phyloP scores from a whole-genome alignment of 2,329 filamentous ascomycete genomes.

The Emergomyces pasteurianus region DNA sequence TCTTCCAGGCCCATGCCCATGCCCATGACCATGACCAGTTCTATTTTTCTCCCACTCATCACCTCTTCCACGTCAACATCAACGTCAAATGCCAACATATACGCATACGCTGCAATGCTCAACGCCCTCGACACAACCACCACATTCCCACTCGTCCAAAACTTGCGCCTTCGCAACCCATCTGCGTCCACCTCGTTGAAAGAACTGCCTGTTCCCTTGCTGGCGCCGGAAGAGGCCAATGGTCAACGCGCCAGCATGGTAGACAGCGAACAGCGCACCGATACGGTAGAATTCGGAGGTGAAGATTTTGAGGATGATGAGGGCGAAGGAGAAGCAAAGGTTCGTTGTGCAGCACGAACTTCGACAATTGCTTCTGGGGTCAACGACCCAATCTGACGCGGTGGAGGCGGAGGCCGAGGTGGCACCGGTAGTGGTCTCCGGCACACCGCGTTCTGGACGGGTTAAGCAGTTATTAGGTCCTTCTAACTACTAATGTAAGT shows the following conservation, averaged over 20 bases:
- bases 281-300: slow-evolving; percentile 88
- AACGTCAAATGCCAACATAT: slow-evolving; percentile 48
- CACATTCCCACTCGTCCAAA: slow-evolving; percentile 55
- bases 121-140: slow-evolving; percentile 51
- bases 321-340: slow-evolving; percentile 91
- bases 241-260: slow-evolving; percentile 71
- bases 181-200: slow-evolving; percentile 47
- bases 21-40: no score
- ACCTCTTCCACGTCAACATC: slow-evolving; percentile 35
- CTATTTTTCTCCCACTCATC: not conserved
- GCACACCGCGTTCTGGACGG: no score
- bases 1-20: no score
- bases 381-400: slow-evolving; percentile 73
- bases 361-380: slow-evolving; percentile 81
- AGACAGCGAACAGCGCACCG: slow-evolving; percentile 88
- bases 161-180: slow-evolving; percentile 49
- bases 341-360: slow-evolving; percentile 86
- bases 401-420: slow-evolving; percentile 68
- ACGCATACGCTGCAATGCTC: slow-evolving; percentile 50
- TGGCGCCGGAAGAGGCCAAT: slow-evolving; percentile 77
- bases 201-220: slow-evolving; percentile 91
- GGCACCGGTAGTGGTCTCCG: slow-evolving; percentile 63
- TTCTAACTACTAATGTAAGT: no score
- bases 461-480: no score
- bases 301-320: no score